phyloP scores from a whole-genome alignment of 495 filamentous ascomycete genomes.

The Hyaloscypha hepaticicola region DNA sequence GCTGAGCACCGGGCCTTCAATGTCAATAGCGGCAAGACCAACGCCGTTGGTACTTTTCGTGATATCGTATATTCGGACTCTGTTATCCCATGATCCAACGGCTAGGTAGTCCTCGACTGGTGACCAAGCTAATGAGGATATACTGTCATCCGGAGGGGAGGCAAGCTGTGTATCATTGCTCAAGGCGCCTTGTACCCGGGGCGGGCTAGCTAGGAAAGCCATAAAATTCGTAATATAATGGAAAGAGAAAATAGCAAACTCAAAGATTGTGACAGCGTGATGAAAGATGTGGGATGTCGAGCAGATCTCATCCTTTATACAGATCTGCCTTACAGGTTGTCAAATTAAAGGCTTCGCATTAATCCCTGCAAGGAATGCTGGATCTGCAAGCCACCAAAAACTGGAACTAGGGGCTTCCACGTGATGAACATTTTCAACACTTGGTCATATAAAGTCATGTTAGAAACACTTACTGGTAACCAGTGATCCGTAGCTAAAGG shows the following conservation, averaged over 20 bases:
- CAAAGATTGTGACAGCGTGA: background rate
- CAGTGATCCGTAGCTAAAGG: background rate
- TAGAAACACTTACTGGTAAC: no score
- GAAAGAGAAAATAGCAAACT: no score
- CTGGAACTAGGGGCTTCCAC: background rate
- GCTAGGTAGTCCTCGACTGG: slow-evolving; percentile 72
- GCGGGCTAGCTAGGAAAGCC: background rate
- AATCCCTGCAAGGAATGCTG: background rate
- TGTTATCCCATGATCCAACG: slow-evolving; percentile 88
- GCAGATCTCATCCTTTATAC: background rate
- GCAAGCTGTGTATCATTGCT: slow-evolving; percentile 72
- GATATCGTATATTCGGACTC: slow-evolving; percentile 88
- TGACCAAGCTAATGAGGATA: slow-evolving; percentile 79
- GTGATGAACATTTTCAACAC: background rate
- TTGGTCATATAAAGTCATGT: no score
- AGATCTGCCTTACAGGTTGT: background rate
- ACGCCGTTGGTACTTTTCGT: slow-evolving; percentile 62
- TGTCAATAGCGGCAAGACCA: slow-evolving; percentile 73
- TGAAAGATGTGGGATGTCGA: background rate
- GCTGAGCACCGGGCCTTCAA: slow-evolving; percentile 71
- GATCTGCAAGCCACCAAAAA: background rate
- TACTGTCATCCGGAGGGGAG: slow-evolving; percentile 77
- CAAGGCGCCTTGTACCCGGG: background rate
- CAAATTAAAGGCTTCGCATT: background rate
- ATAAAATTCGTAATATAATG: background rate